These are phyloP conservation scores for Onygenales sp. DNA, from an alignment of 2,329 filamentous ascomycete genomes.

Conservation along the genomic window DNA sequence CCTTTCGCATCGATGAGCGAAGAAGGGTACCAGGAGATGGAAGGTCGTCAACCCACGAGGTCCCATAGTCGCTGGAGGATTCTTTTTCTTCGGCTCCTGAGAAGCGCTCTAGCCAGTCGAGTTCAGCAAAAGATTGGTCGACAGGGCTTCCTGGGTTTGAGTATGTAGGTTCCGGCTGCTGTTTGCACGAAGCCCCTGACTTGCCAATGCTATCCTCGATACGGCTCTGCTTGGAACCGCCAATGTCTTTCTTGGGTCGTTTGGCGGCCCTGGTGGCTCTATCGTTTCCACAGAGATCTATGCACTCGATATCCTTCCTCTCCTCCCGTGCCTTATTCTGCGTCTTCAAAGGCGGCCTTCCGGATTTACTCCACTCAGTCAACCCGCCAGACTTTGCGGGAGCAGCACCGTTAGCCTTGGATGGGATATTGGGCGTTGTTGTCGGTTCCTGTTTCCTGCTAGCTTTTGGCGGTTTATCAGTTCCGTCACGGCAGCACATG, in stretches of 20 bases:
- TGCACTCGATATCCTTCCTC: conserved; percentile 6
- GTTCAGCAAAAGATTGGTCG: conserved; percentile 12
- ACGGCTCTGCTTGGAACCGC: neutral
- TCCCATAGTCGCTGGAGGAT: conserved; percentile 25
- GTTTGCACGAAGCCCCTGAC: too few species aligned
- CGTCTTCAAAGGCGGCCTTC: neutral
- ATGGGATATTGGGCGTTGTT: neutral
- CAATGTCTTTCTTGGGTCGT: neutral
- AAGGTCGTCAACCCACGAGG: conserved; percentile 26
- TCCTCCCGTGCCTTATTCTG: neutral
- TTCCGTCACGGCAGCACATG: conserved; percentile 60
- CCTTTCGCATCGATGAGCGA: neutral
- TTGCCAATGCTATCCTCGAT: neutral
- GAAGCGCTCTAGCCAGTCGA: neutral
- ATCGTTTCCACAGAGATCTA: conserved; percentile 7
- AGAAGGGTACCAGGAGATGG: conserved; percentile 27
- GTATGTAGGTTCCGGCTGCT: neutral
- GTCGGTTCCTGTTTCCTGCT: conserved; percentile 16
- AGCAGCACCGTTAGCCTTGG: neutral
- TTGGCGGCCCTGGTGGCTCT: neutral
- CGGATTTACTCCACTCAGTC: neutral
- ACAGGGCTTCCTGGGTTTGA: neutral
- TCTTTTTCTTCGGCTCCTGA: conserved; percentile 5
- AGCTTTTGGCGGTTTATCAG: conserved; percentile 52
- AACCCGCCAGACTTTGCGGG: neutral